Evolutionary conservation across 192 early-diverging fungal species (phyloP).

Genomic region (Coemansia sp.): DNA sequence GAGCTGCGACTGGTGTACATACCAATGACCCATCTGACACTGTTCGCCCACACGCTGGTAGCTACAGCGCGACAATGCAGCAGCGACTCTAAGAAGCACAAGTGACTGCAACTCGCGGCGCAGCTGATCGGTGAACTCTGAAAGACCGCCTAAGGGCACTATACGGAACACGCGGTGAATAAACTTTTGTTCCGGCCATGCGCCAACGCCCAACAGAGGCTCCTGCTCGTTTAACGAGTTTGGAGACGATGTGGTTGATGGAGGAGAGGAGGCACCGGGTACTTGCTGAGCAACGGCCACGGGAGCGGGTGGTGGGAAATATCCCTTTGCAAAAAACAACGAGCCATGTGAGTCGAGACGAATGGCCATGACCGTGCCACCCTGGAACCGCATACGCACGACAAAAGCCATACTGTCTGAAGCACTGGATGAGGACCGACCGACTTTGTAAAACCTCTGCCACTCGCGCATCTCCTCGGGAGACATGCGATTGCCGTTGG

Average conservation of each 20-base stretch:
- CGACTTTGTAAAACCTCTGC: not conserved
- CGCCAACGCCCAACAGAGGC: too few relatives aligned
- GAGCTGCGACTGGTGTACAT: constrained; percentile 50
- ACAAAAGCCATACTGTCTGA: constrained; percentile 19
- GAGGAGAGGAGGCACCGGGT: not conserved
- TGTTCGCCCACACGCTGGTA: constrained; percentile 5
- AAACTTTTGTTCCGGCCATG: constrained; percentile 16
- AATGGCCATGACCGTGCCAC: constrained; percentile 46
- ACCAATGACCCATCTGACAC: constrained; percentile 46
- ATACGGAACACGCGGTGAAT: constrained; percentile 47
- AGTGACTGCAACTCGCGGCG: constrained; percentile 42
- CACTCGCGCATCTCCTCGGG: not conserved
- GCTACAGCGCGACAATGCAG: constrained; percentile 24
- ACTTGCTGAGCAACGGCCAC: not conserved
- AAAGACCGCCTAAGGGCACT: constrained; percentile 21
- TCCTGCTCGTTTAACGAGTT: too few relatives aligned
- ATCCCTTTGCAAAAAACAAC: constrained; percentile 37
- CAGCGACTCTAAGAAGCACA: constrained; percentile 33
- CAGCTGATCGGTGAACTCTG: constrained; percentile 44
- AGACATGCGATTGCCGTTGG: not conserved
- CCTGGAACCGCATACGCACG: constrained; percentile 38
- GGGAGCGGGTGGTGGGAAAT: constrained; percentile 23
- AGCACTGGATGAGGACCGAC: not conserved
- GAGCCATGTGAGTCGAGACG: constrained; percentile 19
- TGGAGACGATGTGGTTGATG: not conserved